Base-by-base conservation (phyloP, 2,329 filamentous ascomycete genomes). In the Incumbomyces delicatus region DNA sequence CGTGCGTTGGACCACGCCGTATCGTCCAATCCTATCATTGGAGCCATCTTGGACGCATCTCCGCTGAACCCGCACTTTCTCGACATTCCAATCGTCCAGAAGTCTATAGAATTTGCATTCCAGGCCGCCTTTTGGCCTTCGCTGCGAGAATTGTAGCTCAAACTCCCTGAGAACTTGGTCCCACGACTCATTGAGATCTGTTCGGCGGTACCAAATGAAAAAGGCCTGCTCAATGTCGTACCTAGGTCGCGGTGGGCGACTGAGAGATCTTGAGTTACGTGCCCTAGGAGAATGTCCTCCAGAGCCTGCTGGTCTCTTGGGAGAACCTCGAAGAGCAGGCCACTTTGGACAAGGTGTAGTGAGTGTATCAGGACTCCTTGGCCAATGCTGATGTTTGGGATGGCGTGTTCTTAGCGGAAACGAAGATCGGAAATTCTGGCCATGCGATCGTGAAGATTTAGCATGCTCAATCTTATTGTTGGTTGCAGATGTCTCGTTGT, bases 101-200 rank as follows among this genome's bases (percentile, higher is more conserved):
- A 70, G 65, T n/a, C 70, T 66, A 55, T 73, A 73, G 54, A 69
- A 72, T 50, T 70, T 70, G 62, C 70, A 73, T 55, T 72, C 69
- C 16, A 73, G 68, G 0, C 69, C 70, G 50, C 67, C 63, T 54
- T 69, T 69, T 4, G 63, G 63, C 12, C 63, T 59, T 17, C 64
- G 59, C 13, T 64, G 62, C 11, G 55, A 57, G 45, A 71, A 72
- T 47, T 70, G 66, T 0, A 54, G 57, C 52, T 68, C 66, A 52
- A 69, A 72, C 46, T 61, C 63, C 44, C 67, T 62, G 20, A 64
- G 62, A 17, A 72, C 65, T 50, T 68, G 62, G 49, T 66, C 67
- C 69, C 69, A 72, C 49, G 69, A 64, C 57, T 69, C 63, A 38
- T 61, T 61, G 20, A 71, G 60, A 52, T 72, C 69, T 20, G 67